Conservation (phyloP, 768 basidiomycete species). For the Favolaschia claudopus region DNA sequence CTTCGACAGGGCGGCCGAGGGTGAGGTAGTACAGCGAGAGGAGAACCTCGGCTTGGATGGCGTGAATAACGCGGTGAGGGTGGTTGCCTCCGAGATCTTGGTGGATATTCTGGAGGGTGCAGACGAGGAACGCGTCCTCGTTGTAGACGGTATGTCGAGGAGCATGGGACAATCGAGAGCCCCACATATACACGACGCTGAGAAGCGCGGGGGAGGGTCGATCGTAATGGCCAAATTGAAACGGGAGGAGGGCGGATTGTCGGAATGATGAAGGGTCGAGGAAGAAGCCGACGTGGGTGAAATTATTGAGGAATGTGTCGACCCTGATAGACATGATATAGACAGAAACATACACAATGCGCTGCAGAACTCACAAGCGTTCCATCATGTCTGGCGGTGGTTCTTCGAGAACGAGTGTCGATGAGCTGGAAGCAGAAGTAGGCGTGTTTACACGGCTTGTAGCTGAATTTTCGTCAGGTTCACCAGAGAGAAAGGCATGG, state of each 20-base stretch:
- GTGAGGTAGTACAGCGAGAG: conserved; percentile 61
- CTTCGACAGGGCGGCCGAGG: conserved; percentile 52
- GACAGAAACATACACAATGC: too few relatives aligned
- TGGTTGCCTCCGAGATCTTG: conserved; percentile 48
- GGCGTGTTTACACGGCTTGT: conserved; percentile 13
- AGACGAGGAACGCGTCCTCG: conserved; percentile 48
- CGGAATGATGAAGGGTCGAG: conserved; percentile 55
- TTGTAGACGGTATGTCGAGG: conserved; percentile 29
- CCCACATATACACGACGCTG: conserved; percentile 49
- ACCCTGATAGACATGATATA: conserved; percentile 25
- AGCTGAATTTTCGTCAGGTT: neutral
- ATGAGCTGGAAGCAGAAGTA: conserved; percentile 9
- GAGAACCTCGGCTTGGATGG: conserved; percentile 60
- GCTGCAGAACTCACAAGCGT: neutral
- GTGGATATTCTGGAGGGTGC: conserved; percentile 47
- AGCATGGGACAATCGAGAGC: conserved; percentile 37
- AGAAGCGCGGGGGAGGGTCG: conserved; percentile 46
- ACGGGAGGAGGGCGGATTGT: conserved; percentile 36
- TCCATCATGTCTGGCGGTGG: conserved; percentile 10
- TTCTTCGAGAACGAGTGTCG: conserved; percentile 20
- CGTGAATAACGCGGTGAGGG: conserved; percentile 46
- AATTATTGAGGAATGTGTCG: conserved; percentile 47
- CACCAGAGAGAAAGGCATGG: neutral
- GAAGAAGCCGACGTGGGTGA: conserved; percentile 60
- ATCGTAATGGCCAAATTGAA: conserved; percentile 37